Evolutionary conservation across 768 basidiomycete genomes (phyloP), one percentile per base, ranked within the genome.

Genomic region (Favolaschia claudopus): DNA sequence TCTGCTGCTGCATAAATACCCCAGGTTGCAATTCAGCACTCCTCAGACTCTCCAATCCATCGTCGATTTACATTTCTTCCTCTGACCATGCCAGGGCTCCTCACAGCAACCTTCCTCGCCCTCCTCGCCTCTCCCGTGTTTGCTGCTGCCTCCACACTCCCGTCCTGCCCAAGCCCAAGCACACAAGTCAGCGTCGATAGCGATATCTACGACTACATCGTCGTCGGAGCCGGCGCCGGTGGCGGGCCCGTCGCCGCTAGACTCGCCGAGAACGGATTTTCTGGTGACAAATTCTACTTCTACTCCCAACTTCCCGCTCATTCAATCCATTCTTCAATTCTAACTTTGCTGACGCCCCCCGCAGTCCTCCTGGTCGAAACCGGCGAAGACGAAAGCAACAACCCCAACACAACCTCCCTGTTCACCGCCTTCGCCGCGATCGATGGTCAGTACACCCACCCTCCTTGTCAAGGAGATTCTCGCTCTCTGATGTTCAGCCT

Each of bases 301-400:
- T 39, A 34, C 20, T 46, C 19, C 36, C 20, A 13, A n/a, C 25
- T 25, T 33, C 22, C 19, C 24, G n/a, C n/a, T 4, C n/a, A 29
- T 39, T 51, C 4, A 39, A 39, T 38, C 32, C 19, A 51, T 19
- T 12, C 28, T 51, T 37, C 22, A 28, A n/a, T n/a, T n/a, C n/a
- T n/a, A n/a, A n/a, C n/a, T n/a, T n/a, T n/a, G n/a, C n/a, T n/a
- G n/a, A n/a, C n/a, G n/a, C n/a, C n/a, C n/a, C n/a, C n/a, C n/a
- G n/a, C n/a, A 71, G 69, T 71, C 13, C 63, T 71, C n/a, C 58
- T 70, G 12, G 55, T 72, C 27, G 72, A 72, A 36, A 66, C 68
- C 24, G 68, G 70, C 5, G 65, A 69, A 44, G 66, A 67, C 47
- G n/a, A n/a, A n/a, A 57, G 64, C 19, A 48, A 57, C 34, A 69